Evolutionary conservation across 345 rosid species (phyloP).

Genomic region (Theobroma cacao): DNA sequence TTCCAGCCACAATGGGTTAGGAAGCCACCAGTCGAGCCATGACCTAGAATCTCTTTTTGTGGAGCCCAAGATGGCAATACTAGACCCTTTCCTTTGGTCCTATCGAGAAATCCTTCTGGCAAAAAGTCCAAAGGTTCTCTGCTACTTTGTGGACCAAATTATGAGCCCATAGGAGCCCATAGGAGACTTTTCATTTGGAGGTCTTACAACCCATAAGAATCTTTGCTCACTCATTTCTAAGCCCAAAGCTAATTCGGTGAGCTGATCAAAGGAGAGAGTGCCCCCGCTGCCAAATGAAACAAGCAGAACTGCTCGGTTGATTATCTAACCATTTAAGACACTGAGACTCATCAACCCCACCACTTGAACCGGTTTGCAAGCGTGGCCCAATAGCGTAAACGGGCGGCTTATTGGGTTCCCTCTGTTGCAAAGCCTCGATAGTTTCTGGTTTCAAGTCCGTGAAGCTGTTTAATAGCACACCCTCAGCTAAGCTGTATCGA

Average conservation of each 20-base stretch:
- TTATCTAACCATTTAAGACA: not conserved
- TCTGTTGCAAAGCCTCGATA: not conserved
- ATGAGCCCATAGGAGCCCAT: no score
- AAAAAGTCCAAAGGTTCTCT: not conserved
- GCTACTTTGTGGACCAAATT: not conserved
- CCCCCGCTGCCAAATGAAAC: not conserved
- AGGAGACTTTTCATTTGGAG: not conserved
- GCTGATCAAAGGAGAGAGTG: not conserved
- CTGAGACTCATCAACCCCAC: not conserved
- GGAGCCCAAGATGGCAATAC: slow-evolving; percentile 52
- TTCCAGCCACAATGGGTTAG: slow-evolving; percentile 48
- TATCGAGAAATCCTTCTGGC: slow-evolving; percentile 35
- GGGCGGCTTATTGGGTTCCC: not conserved
- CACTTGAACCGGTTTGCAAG: no score
- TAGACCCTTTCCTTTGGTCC: slow-evolving; percentile 33
- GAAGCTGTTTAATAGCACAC: not conserved
- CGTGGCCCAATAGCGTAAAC: no score
- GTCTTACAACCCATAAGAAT: not conserved
- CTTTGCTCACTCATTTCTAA: not conserved
- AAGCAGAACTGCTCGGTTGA: not conserved
- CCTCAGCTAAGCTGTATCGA: not conserved
- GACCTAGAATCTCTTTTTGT: slow-evolving; percentile 41
- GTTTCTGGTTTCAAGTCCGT: not conserved
- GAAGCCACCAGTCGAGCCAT: slow-evolving; percentile 33
- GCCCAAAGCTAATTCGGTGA: not conserved